Evolutionary conservation across 2,329 filamentous ascomycete species (phyloP), one percentile per base, ranked within the genome.

Genomic region (Cladophialophora yegresii): DNA sequence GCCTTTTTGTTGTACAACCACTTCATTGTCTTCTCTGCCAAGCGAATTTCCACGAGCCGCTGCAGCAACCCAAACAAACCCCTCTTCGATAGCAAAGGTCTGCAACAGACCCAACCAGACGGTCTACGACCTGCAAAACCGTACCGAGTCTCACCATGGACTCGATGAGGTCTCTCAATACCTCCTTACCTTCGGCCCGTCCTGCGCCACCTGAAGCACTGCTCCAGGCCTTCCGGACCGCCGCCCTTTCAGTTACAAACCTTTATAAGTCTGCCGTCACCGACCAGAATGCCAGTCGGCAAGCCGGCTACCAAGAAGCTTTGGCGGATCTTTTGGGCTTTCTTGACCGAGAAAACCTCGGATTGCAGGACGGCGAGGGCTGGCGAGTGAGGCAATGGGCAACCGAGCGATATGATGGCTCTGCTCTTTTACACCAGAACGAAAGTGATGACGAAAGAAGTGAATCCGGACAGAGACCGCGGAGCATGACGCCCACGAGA

Each of bases 161-260:
- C 72, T 87, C 85, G 59, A 87, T 88, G 84, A 81, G 83, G 72
- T 85, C 83, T 62, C 78, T 88, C 53, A 86, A 87, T 69, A 86
- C 82, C 32, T 87, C 85, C 57, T 76, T 88, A 63, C 85, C 85
- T n/a, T 77, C 77, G 9, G 71, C 62, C 47, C 62, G 68, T 2
- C 65, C 69, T 40, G 79, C 80, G 64, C 80, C 80, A 50, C 77
- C 80, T 2, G 80, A 82, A 71, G 77, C 81, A 74, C 86, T 97
- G 54, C 86, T 97, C 63, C 89, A 93, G 71, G 89, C 91, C 64
- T 99, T 99, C 83, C 95, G 92, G 77, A 87, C 90, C 16, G 95
- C 95, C 36, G 95, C 95, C 22, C 83, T 97, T 36, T 96, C 92
- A 5, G 93, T 98, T 61, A 98, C 95, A 54, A 96, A 96, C 73